A percentile compares a stretch with the other conserved stretches of the same genome.
phyloP scores from a whole-genome alignment of 2,329 filamentous ascomycete genomes.

The Fusarium sp. region DNA sequence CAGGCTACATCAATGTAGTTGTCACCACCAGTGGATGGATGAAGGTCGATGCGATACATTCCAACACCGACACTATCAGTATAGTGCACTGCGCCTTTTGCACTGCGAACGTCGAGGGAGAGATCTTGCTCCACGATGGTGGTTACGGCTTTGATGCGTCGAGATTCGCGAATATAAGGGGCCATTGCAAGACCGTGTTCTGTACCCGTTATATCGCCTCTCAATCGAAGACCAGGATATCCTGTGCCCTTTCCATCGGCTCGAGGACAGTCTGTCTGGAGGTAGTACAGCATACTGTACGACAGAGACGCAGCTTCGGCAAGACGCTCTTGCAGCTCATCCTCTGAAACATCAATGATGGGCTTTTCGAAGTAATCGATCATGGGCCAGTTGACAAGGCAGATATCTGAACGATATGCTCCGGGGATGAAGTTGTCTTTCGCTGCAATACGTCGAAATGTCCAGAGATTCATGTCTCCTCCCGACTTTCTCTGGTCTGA shows the following conservation, averaged over 20 bases:
- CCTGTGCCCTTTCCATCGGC: slow-evolving; percentile 37
- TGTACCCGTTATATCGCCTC: slow-evolving; percentile 40
- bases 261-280: slow-evolving; percentile 40
- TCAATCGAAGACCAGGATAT: slow-evolving; percentile 38
- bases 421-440: slow-evolving; percentile 36
- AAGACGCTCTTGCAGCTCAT: slow-evolving; percentile 27
- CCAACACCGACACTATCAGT: slow-evolving; percentile 41
- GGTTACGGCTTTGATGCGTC: slow-evolving; percentile 39
- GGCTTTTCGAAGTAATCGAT: slow-evolving; percentile 44
- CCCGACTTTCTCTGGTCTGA: slow-evolving; percentile 39
- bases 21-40: slow-evolving; percentile 41
- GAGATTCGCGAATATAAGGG: slow-evolving; percentile 40
- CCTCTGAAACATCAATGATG: slow-evolving; percentile 38
- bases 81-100: slow-evolving; percentile 35
- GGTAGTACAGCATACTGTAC: slow-evolving; percentile 42
- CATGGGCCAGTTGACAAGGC: slow-evolving; percentile 44
- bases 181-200: slow-evolving; percentile 42
- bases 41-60: slow-evolving; percentile 43
- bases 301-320: slow-evolving; percentile 33
- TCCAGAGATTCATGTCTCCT: slow-evolving; percentile 44
- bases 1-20: slow-evolving; percentile 44
- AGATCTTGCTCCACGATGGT: slow-evolving; percentile 40
- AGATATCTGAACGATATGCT: slow-evolving; percentile 38
- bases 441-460: slow-evolving; percentile 38
- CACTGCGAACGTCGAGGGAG: slow-evolving; percentile 29